phyloP scores from a whole-genome alignment of 1,284 basidiomycete genomes.

The Wolfiporia cocos region DNA sequence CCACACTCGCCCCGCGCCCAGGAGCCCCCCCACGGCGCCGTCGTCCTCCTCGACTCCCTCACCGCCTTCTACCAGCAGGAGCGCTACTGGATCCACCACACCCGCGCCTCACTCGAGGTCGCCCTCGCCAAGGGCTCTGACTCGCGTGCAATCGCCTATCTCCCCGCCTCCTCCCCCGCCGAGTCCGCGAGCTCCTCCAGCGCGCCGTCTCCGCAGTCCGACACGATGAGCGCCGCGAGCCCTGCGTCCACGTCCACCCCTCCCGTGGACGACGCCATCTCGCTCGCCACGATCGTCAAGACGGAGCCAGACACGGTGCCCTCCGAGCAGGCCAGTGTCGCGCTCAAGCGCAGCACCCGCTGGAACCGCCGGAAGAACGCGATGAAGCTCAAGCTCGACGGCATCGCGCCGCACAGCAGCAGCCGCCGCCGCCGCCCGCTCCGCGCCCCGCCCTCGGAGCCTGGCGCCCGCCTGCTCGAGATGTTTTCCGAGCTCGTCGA shows the following conservation, averaged over 20 bases:
- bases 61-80: constrained; percentile 62
- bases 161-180: constrained; percentile 19
- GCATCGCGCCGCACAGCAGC: constrained; percentile 31
- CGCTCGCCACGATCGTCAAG: constrained; percentile 16
- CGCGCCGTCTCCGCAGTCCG: constrained; percentile 11
- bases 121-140: constrained; percentile 27
- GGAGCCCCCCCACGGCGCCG: constrained; percentile 35
- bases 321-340: constrained; percentile 8
- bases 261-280: constrained; percentile 6
- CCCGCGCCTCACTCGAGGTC: constrained; percentile 28
- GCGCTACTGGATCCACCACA: constrained; percentile 59
- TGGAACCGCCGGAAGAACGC: constrained; percentile 44
- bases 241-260: constrained; percentile 7
- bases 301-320: constrained; percentile 20
- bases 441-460: constrained; percentile 32
- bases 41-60: constrained; percentile 54
- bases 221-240: constrained; percentile 7
- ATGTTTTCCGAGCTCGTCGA: constrained; percentile 69
- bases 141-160: constrained; percentile 22
- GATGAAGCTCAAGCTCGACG: constrained; percentile 41
- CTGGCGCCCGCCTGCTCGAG: constrained; percentile 50
- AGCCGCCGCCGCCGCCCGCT: constrained; percentile 21
- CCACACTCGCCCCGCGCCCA: constrained; percentile 35
- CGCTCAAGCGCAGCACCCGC: constrained; percentile 24
- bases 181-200: constrained; percentile 12